Conservation (phyloP, 1,139 yeast genomes). For the Scheffersomyces parashehatae region DNA sequence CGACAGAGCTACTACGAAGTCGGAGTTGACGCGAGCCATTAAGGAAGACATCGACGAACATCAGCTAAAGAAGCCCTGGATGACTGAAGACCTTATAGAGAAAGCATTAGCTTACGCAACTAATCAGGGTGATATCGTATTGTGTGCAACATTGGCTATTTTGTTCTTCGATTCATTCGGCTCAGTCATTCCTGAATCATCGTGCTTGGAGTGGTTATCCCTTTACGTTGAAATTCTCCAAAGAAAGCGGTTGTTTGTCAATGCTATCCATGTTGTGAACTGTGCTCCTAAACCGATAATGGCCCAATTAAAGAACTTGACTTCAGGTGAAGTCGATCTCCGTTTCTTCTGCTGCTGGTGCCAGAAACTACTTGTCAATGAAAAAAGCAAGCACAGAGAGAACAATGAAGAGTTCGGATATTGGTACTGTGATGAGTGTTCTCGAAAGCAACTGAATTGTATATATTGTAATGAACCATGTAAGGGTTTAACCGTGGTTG, state of each 20-base stretch:
- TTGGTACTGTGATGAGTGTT: conserved; percentile 85
- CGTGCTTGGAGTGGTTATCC: conserved; percentile 56
- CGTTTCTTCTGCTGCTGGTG: conserved; percentile 73
- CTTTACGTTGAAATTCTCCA: conserved; percentile 60
- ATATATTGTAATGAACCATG: conserved; percentile 80
- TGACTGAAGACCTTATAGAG: conserved; percentile 28
- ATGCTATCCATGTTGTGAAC: conserved; percentile 60
- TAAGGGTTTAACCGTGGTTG: conserved; percentile 67
- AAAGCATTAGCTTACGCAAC: conserved; percentile 56
- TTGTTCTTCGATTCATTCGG: conserved; percentile 47
- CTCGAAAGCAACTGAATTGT: conserved; percentile 62
- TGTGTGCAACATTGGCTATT: conserved; percentile 61
- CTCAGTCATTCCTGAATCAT: conserved; percentile 19
- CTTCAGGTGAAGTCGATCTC: conserved; percentile 56
- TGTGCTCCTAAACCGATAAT: conserved; percentile 37
- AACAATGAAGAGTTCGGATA: conserved; percentile 48
- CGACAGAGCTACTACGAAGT: conserved; percentile 10
- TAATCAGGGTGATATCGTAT: conserved; percentile 64
- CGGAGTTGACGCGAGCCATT: conserved; percentile 36
- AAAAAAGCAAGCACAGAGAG: conserved; percentile 47
- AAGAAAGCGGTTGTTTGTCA: conserved; percentile 52
- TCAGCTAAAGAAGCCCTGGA: conserved; percentile 29
- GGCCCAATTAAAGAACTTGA: conserved; percentile 44
- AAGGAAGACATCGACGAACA: conserved; percentile 11
- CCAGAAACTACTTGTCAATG: conserved; percentile 63